Percentiles rank a stretch among this genome's conserved stretches.
phyloP scores from a whole-genome alignment of 495 filamentous ascomycete genomes.

The Tuber aestivum region DNA sequence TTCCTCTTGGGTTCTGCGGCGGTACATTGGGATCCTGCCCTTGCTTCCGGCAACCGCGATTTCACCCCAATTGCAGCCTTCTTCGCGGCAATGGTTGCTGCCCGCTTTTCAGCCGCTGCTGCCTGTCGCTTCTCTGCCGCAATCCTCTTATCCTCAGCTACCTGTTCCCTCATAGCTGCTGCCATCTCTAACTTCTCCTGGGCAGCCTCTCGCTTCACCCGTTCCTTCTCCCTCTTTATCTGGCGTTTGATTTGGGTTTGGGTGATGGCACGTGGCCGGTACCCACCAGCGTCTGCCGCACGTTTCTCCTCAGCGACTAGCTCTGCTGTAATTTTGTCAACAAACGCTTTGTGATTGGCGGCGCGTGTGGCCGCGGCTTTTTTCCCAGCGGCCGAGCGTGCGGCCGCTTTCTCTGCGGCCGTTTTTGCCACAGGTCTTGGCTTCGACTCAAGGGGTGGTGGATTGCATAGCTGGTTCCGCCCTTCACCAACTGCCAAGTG shows the following conservation, averaged over 20 bases:
- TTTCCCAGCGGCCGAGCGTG: not conserved
- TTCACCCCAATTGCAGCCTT: not conserved
- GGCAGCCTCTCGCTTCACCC: not conserved
- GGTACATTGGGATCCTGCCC: not conserved
- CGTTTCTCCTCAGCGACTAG: not conserved
- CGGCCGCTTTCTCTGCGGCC: not conserved
- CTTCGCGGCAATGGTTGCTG: not conserved
- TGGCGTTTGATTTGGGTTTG: not conserved
- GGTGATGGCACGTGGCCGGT: not conserved
- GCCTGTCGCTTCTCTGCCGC: not conserved
- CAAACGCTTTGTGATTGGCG: not conserved
- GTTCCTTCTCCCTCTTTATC: not conserved
- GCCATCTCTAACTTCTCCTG: not conserved
- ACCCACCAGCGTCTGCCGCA: not conserved
- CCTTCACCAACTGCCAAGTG: fast-evolving
- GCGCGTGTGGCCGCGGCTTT: not conserved
- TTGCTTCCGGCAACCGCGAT: not conserved
- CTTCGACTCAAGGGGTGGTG: not conserved
- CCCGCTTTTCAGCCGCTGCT: not conserved
- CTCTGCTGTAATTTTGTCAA: not conserved
- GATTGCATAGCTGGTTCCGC: fast-evolving
- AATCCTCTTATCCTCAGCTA: not conserved
- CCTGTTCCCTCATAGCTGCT: not conserved
- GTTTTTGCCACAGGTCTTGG: not conserved
- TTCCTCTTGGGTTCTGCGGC: not conserved